Evolutionary conservation across 768 basidiomycete species (phyloP).

Genomic region (Lactifluus echinatus): DNA sequence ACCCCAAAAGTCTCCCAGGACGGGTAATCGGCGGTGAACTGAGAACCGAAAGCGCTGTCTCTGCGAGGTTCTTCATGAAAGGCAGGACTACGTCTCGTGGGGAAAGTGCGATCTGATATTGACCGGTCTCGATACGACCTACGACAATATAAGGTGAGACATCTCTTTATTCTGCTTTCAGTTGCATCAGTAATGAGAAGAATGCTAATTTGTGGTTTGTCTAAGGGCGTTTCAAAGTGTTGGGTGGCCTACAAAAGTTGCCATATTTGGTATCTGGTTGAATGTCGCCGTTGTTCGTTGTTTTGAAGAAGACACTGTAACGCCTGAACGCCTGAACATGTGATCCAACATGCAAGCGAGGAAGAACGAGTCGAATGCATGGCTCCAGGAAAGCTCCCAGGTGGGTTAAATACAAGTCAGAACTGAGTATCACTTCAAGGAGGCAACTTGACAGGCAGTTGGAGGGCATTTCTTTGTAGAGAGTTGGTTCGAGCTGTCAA

Average conservation of each 20-base stretch:
- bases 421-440: no score
- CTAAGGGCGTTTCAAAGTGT: neutral
- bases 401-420: no score
- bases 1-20: neutral
- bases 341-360: no score
- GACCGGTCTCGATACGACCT: neutral
- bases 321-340: no score
- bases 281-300: neutral
- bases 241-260: neutral
- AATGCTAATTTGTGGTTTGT: neutral
- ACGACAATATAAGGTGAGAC: neutral
- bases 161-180: constrained; percentile 6
- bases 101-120: neutral
- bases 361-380: no score
- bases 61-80: constrained; percentile 1
- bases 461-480: no score
- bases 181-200: neutral
- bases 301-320: no score
- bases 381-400: no score
- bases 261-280: constrained; percentile 12
- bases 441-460: no score
- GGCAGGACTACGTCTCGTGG: neutral
- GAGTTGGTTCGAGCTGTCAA: no score
- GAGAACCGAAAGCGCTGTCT: constrained; percentile 8
- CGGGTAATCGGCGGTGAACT: neutral